Evolutionary conservation across 2,329 filamentous ascomycete species (phyloP).

Genomic region (Cladosporium sp.): DNA sequence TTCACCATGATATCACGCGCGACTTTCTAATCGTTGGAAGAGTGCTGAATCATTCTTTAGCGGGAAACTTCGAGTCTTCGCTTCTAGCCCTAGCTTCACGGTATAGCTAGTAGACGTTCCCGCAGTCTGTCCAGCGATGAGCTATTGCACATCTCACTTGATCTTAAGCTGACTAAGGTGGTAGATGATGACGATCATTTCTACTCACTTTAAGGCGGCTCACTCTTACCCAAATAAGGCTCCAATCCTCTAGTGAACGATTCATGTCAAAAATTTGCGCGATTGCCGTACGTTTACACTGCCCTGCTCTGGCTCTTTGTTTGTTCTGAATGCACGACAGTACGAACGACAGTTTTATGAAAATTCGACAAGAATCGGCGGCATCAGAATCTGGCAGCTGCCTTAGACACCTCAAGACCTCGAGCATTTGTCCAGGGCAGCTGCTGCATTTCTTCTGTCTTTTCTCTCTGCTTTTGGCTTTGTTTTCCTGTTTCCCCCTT

Average conservation of each 20-base stretch:
- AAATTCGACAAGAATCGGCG: neutral
- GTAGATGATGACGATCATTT: neutral
- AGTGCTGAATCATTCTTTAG: neutral
- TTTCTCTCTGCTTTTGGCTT: too few species aligned
- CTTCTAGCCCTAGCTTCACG: neutral
- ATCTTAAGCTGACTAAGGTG: neutral
- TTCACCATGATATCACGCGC: neutral
- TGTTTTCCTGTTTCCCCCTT: neutral
- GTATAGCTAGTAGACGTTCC: neutral
- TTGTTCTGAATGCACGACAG: neutral
- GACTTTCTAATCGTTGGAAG: neutral
- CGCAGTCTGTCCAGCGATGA: neutral
- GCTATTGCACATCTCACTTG: neutral
- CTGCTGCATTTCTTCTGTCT: neutral
- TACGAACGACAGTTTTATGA: neutral
- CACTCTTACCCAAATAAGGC: neutral
- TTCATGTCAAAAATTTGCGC: neutral
- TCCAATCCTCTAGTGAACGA: neutral
- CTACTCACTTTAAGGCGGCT: neutral
- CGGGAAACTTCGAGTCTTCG: neutral
- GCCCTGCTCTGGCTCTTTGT: neutral
- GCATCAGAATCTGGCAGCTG: neutral
- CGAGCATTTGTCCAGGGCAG: neutral
- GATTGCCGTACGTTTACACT: neutral
- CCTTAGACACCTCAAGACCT: neutral